A percentile compares a stretch with the other conserved stretches of the same genome.
These are phyloP conservation scores for Pyrus betulifolia DNA, from an alignment of 306 rosid genomes.

Conservation along the genomic window DNA sequence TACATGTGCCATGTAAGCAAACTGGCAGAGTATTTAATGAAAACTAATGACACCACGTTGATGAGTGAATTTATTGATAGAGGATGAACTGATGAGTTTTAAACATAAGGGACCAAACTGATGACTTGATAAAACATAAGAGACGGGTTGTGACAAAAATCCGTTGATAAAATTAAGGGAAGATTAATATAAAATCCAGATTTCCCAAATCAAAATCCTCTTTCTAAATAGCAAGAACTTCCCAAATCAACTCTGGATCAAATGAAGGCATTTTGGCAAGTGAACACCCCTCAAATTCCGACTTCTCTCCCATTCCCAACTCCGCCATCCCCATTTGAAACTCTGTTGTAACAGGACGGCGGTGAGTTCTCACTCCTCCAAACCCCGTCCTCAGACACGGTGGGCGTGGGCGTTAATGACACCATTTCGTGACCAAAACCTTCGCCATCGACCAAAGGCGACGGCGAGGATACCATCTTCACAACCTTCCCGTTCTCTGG, in stretches of 20 bases:
- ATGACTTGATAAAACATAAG: too few species aligned
- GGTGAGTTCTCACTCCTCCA: constrained; percentile 51
- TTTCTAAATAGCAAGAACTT: constrained; percentile 65
- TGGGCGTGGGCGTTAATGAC: constrained; percentile 10
- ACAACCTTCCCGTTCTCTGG: background rate
- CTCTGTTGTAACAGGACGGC: constrained; percentile 41
- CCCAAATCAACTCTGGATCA: constrained; percentile 91
- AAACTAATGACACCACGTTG: too few species aligned
- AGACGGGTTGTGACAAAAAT: too few species aligned
- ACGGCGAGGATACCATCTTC: constrained; percentile 27
- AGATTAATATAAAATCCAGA: background rate
- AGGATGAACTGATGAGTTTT: too few species aligned
- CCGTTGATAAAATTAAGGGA: too few species aligned
- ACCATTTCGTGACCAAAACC: constrained; percentile 32
- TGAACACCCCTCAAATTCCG: constrained; percentile 48
- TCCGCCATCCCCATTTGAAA: background rate
- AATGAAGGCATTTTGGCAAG: constrained; percentile 79
- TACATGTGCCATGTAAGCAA: too few species aligned
- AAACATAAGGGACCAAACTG: too few species aligned
- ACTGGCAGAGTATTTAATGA: too few species aligned
- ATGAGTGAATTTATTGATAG: too few species aligned
- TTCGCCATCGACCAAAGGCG: constrained; percentile 20
- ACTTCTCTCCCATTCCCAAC: constrained; percentile 23
- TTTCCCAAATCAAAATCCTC: background rate
- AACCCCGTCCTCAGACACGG: constrained; percentile 47